phyloP scores from a whole-genome alignment of 768 basidiomycete genomes.

The Rhodotorula babjevae region DNA sequence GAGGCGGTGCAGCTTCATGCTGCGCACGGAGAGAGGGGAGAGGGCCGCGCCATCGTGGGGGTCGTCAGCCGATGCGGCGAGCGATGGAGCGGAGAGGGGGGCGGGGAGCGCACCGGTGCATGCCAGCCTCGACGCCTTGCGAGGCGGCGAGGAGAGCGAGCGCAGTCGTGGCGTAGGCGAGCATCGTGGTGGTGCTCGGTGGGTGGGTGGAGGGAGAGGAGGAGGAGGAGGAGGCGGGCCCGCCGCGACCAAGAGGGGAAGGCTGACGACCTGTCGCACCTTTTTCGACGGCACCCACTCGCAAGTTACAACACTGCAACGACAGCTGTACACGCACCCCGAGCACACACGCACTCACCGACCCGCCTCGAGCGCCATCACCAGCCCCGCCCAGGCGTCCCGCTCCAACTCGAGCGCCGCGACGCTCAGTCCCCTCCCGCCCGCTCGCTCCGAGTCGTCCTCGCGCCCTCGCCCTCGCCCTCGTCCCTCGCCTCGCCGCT shows the following conservation, averaged over 20 bases:
- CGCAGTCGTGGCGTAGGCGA: slow-evolving; percentile 10
- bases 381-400: slow-evolving; percentile 31
- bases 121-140: slow-evolving; percentile 46
- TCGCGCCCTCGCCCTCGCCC: neutral
- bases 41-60: slow-evolving; percentile 5
- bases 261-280: too few relatives aligned
- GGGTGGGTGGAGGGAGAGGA: neutral
- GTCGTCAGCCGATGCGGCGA: neutral
- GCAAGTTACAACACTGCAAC: neutral
- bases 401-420: slow-evolving; percentile 24
- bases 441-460: neutral
- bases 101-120: slow-evolving; percentile 46
- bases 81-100: neutral
- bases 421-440: slow-evolving; percentile 5
- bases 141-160: slow-evolving; percentile 37
- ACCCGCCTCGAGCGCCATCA: slow-evolving; percentile 4
- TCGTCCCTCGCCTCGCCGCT: neutral
- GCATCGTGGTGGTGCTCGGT: neutral
- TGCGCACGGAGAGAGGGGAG: slow-evolving; percentile 48
- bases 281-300: too few relatives aligned
- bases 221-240: neutral
- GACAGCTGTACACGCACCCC: neutral
- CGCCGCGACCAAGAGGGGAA: neutral
- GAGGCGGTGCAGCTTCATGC: slow-evolving; percentile 83
- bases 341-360: neutral